Evolutionary conservation across 106 monocot genomes (phyloP), one percentile per base, ranked within the genome.

Genomic region (Dendrobium huoshanense): DNA sequence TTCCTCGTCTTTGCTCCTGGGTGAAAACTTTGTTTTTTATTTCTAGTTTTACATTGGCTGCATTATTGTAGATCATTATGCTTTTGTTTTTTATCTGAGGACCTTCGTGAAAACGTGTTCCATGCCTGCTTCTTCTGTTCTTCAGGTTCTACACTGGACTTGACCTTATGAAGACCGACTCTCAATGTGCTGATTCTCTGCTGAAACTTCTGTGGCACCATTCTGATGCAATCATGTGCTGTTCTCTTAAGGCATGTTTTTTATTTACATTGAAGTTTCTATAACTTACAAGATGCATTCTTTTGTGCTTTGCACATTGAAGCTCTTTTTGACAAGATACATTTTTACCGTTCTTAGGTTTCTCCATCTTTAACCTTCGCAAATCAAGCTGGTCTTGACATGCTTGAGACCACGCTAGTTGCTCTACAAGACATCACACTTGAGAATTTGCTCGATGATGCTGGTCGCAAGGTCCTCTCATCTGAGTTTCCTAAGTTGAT

Each of bases 171-270:
- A 84, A 78, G 45, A 41, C 65, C 7, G 86, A 88, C 0, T 64
- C 85, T 15, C 84, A 91, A 61, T 68, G 67, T 15, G 79, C 64
- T 0, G 97, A 98, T 77, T 82, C 90, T 13, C 81, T 91, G 78
- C 82, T 99, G 78, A 89, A 92, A 73, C 86, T 86, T 4, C 79
- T 99, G 8, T 99, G 98, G 98, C 86, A 91, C n/a, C 93, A 95
- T 80, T 85, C 91, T 5, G 98, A 99, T 84, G 79, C 98, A 37
- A 90, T 99, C 65, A 77, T 95, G 65, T 99, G 98, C 68, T 99
- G 95, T 58, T 93, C 95, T 72, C 80, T 95, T 42, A 91, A 95
- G 90, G 88, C 75, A 72, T 90, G 83, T 77, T 75, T 61, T 45
- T 44, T 5, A n/a, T 56, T 42, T 67, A 24, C 1, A 56, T 27